Base-by-base conservation (phyloP, 2,329 filamentous ascomycete species). In the Elsinoe necatrix region DNA sequence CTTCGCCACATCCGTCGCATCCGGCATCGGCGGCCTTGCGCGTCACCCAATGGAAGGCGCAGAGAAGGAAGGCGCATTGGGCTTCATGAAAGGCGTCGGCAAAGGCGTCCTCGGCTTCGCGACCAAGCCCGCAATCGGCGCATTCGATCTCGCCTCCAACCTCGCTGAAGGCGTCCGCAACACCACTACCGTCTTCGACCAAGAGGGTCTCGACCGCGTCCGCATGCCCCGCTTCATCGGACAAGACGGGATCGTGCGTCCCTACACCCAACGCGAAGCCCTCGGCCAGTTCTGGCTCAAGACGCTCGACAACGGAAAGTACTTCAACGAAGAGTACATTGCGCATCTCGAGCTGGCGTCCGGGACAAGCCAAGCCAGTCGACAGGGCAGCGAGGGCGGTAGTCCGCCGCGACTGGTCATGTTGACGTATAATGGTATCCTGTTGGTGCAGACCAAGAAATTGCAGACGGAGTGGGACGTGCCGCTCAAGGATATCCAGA, bases 261-360 rank as follows among this genome's bases (percentile, higher is more conserved):
- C 93, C 0, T 98, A 95, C 76, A 91, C 85, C 57, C 88, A 95
- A 68, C 88, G 93, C 47, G 93, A 98, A 76, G 91, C 93, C 0
- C 83, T 98, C 2, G 93, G 93, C 0, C 93, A 98, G 70, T 96
- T 89, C 76, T 98, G 93, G 95, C 84, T 98, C 62, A 98, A 98
- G 78, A 95, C 95, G 58, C 84, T 95, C 9, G 93, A 98, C 72
- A 93, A 96, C 62, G 93, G 93, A 60, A 93, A 91, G 70, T 97
- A 92, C 77, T 98, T 98, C 80, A 86, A 95, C 73, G 93, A 98
- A 72, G 82, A 89, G 68, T 98, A 98, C 74, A 93, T 98, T 69
- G 95, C 91, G 3, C 95, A 98, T 68, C 78, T 98, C 3, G 92
- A 98, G 72, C 80, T 98, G 23, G 68, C 69, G 52, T 65, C 64